Conservation (phyloP, 169 alveolate genomes). For the Cryptosporidium bovis region DNA sequence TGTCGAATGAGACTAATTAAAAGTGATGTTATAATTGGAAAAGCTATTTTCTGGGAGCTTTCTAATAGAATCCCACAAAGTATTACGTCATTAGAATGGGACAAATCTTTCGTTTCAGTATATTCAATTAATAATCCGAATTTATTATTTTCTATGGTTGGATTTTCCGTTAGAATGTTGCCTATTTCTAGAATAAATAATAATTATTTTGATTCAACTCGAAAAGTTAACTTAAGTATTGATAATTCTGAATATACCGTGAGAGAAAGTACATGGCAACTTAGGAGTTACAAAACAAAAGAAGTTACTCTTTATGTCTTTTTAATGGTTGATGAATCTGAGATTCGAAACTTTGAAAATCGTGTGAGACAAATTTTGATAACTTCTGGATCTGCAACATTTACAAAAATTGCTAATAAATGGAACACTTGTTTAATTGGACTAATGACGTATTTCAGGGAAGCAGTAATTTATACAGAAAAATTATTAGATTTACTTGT, state of each 20-base stretch:
- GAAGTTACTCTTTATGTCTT: conserved; percentile 99
- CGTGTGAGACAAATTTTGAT: conserved; percentile 97
- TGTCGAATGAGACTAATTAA: conserved; percentile 99
- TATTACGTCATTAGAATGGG: conserved; percentile 97
- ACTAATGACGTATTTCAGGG: conserved; percentile 99
- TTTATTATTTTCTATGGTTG: conserved; percentile 97
- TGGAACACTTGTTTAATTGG: conserved; percentile 99
- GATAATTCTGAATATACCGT: conserved; percentile 12
- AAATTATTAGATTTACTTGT: conserved; percentile 96
- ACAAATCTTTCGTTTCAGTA: conserved; percentile 97
- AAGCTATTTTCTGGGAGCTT: conserved; percentile 99
- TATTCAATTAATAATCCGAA: conserved; percentile 99
- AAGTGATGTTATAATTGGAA: conserved; percentile 98
- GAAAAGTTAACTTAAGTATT: background rate
- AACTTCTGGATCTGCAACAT: conserved; percentile 99
- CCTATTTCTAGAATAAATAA: conserved; percentile 90
- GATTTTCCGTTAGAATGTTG: conserved; percentile 97
- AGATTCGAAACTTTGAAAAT: conserved; percentile 95
- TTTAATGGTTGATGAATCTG: conserved; percentile 98
- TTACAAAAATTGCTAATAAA: conserved; percentile 99
- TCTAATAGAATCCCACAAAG: conserved; percentile 99
- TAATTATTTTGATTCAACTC: conserved; percentile 1
- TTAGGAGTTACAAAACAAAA: conserved; percentile 97
- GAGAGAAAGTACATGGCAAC: conserved; percentile 98
- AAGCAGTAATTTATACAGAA: conserved; percentile 99